Conservation (phyloP, 768 basidiomycete species). For the Dentipellis fragilis region DNA sequence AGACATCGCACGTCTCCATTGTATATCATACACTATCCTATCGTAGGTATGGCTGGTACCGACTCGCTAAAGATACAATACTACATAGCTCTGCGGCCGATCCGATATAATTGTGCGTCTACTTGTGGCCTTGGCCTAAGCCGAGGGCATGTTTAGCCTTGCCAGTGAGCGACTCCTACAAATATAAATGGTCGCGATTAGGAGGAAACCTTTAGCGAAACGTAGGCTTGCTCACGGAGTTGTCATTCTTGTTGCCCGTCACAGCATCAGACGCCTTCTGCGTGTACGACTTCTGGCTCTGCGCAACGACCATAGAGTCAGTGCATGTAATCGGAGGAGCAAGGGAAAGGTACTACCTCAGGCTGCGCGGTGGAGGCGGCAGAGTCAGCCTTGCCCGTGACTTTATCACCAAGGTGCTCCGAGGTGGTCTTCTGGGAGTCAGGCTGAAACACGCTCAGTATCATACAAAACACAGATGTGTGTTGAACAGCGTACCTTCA, state of each 20-base stretch:
- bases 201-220: too few species aligned
- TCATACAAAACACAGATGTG: neutral
- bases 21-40: too few species aligned
- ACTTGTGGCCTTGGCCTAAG: neutral
- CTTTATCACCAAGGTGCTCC: neutral
- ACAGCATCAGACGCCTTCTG: neutral
- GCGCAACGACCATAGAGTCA: neutral
- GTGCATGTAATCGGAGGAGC: too few species aligned
- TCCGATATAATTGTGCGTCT: too few species aligned
- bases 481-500: neutral
- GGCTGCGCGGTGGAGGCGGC: neutral
- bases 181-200: neutral
- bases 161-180: neutral
- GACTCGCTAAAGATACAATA: too few species aligned
- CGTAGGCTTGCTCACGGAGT: neutral
- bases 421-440: neutral
- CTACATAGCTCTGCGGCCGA: too few species aligned
- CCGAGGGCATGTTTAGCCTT: neutral
- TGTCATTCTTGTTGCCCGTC: neutral
- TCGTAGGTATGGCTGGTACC: too few species aligned
- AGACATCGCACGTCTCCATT: too few species aligned
- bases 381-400: neutral
- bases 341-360: neutral
- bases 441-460: neutral
- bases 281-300: neutral